Evolutionary conservation across 1,284 basidiomycete genomes (phyloP), one percentile per base, ranked within the genome.

Genomic region (Cutaneotrichosporon curvatum): DNA sequence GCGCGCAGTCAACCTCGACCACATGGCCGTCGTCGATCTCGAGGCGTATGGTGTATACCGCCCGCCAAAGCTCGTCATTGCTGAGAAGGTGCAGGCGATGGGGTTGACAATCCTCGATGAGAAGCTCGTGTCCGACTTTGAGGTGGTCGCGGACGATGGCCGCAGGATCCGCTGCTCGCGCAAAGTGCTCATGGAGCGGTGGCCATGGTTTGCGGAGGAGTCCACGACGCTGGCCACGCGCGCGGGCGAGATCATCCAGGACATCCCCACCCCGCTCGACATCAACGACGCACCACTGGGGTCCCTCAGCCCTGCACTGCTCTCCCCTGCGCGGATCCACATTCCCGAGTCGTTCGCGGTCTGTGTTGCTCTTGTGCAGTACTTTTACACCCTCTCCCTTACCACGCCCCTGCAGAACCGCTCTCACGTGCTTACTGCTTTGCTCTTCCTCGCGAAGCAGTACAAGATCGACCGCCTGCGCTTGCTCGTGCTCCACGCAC

Each of bases 41-140:
- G 91, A 95, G 71, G 84, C 90, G 0, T 92, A 88, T 61, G 91
- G 90, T 2, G 87, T 95, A 57, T 94, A 95, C 65, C 84, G 85
- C 55, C 85, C 88, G 0, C 90, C 90, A 0, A 68, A 75, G 12
- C 56, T 88, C 37, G 81, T 83, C 51, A 71, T 85, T 18, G 75
- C 79, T 0, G 80, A 84, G 75, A 84, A 86, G 61, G 80, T 59
- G 10, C 66, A 68, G 50, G 58, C 63, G 44, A 75, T 87, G 42
- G 87, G 85, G 8, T 74, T 91, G 16, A 78, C 82, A 4, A 82
- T 84, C 36, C 74, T 91, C 7, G 86, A 89, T 61, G 85, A 89
- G 64, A 77, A 76, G 22, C 73, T 83, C 23, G 74, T 85, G 21
- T 78, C 82, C 5, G 91, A 96, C 68, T 96, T 95, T 61, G 87